A percentile compares a stretch with the other conserved stretches of the same genome.
Conservation (phyloP, 352 stramenopile genomes). For the Blastocystis sp. region DNA sequence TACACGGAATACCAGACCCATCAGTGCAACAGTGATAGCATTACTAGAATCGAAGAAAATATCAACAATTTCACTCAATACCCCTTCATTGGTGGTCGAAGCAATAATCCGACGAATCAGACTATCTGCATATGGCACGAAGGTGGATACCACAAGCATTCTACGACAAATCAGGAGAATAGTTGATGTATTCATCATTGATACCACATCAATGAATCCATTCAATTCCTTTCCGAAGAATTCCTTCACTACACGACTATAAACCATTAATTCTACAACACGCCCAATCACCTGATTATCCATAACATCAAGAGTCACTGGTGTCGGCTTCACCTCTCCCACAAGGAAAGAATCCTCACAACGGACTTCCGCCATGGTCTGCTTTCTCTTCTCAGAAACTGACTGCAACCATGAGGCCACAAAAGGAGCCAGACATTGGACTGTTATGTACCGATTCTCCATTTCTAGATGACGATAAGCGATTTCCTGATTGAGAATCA, state of each 20-base stretch:
- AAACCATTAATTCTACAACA: constrained; percentile 9
- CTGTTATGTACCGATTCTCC: background rate
- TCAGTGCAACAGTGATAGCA: constrained; percentile 21
- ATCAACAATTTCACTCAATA: background rate
- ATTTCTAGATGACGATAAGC: background rate
- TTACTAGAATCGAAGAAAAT: background rate
- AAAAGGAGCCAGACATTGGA: constrained; percentile 11
- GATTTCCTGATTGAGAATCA: constrained; percentile 10
- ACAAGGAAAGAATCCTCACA: background rate
- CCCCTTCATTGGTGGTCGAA: background rate
- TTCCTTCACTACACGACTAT: constrained; percentile 14
- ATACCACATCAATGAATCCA: background rate
- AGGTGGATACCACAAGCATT: constrained; percentile 18
- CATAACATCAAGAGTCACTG: constrained; percentile 13
- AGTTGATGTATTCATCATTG: background rate
- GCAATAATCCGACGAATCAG: background rate
- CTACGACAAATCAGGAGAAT: constrained; percentile 9
- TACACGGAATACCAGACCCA: constrained; percentile 36
- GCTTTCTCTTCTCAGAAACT: background rate
- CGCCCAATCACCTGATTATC: constrained; percentile 37
- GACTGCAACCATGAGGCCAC: background rate
- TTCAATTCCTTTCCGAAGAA: constrained; percentile 53
- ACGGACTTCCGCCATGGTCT: constrained; percentile 1
- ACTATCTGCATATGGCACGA: constrained; percentile 1
- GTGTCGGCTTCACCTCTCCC: background rate